Conservation (phyloP, 2,329 filamentous ascomycete genomes). For the Scedosporium dehoogii region DNA sequence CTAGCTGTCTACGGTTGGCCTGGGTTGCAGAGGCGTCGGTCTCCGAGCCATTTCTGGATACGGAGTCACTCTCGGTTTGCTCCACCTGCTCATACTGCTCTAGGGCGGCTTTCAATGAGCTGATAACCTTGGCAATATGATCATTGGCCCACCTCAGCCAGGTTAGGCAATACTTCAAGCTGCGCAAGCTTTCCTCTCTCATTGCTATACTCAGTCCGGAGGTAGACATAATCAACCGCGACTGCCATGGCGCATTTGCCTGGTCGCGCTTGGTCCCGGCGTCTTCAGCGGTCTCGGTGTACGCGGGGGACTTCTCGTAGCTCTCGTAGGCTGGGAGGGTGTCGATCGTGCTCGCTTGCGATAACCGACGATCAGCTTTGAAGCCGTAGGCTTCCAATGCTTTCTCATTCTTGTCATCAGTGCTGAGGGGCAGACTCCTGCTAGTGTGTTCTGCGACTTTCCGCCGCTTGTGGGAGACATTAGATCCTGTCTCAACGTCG, state of each 20-base stretch:
- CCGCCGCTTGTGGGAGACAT: slow-evolving; percentile 46
- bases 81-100: slow-evolving; percentile 60
- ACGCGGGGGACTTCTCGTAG: slow-evolving; percentile 70
- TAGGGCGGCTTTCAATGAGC: slow-evolving; percentile 62
- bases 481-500: slow-evolving; percentile 34
- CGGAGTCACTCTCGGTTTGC: slow-evolving; percentile 3
- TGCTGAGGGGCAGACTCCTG: neutral
- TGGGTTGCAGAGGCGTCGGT: slow-evolving; percentile 15
- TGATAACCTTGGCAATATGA: slow-evolving; percentile 67
- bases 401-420: neutral
- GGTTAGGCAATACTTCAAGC: slow-evolving; percentile 72
- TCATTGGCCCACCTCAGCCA: slow-evolving; percentile 76
- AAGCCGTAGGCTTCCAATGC: slow-evolving; percentile 15
- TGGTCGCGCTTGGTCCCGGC: slow-evolving; percentile 18
- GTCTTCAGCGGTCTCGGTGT: slow-evolving; percentile 47
- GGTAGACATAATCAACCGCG: slow-evolving; percentile 78
- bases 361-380: slow-evolving; percentile 40
- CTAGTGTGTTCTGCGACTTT: slow-evolving; percentile 35
- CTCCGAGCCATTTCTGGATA: slow-evolving; percentile 6
- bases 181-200: slow-evolving; percentile 77
- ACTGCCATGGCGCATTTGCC: slow-evolving; percentile 54
- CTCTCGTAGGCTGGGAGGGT: slow-evolving; percentile 74
- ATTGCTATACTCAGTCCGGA: slow-evolving; percentile 86
- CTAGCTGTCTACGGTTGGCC: slow-evolving; percentile 37
- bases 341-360: slow-evolving; percentile 59